phyloP scores from a whole-genome alignment of 306 rosid genomes.

The Cicer pinnatifidum region DNA sequence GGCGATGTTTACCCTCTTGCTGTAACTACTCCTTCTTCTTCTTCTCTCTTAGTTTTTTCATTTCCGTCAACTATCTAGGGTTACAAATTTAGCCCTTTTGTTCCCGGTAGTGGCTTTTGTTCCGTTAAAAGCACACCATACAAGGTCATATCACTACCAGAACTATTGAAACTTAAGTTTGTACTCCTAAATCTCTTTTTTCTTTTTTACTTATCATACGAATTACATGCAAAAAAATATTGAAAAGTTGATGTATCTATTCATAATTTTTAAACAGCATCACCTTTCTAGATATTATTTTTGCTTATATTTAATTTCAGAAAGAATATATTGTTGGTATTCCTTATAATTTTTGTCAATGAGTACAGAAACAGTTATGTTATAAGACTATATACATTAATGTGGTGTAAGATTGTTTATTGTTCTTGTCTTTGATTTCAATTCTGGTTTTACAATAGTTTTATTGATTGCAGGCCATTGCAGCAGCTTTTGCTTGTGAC shows the following conservation, averaged over 20 bases:
- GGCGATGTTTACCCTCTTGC: constrained; percentile 81
- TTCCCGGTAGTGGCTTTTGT: too few relatives aligned
- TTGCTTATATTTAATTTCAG: too few relatives aligned
- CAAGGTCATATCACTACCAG: not conserved
- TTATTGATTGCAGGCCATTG: constrained; percentile 68
- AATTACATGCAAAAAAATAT: too few relatives aligned
- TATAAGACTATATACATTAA: not conserved
- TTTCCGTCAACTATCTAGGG: not conserved
- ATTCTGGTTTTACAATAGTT: not conserved
- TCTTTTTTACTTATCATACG: too few relatives aligned
- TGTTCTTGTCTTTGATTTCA: constrained; percentile 1
- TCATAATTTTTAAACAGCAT: too few relatives aligned
- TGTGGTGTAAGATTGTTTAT: not conserved
- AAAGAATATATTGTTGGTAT: too few relatives aligned
- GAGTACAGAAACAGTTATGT: not conserved
- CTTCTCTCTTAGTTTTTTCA: not conserved
- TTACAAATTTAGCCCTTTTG: too few relatives aligned
- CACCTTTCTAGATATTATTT: too few relatives aligned
- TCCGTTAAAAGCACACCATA: too few relatives aligned
- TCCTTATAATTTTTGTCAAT: constrained; percentile 3
- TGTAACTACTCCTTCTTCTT: constrained; percentile 45
- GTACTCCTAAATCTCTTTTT: too few relatives aligned
- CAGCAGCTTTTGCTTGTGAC: constrained; percentile 73
- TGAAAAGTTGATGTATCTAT: too few relatives aligned
- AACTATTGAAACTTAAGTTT: too few relatives aligned